Percentiles rank a stretch among this genome's conserved stretches.
Evolutionary conservation across 805 yeast species (phyloP).

Genomic region (Candida peoriensis): DNA sequence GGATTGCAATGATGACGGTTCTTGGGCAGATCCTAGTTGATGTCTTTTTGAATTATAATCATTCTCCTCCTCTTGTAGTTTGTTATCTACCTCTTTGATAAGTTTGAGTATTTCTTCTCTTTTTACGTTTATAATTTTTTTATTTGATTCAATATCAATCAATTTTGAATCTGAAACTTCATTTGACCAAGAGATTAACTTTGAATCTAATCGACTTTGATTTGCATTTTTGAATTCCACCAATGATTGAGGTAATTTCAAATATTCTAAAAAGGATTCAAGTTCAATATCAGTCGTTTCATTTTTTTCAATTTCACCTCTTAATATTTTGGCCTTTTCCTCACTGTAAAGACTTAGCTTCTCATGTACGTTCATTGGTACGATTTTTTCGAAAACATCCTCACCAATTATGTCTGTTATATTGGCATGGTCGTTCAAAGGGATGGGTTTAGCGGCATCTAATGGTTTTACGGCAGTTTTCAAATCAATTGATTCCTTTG

Average conservation of each 20-base stretch:
- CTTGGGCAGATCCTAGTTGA: slow-evolving; percentile 31
- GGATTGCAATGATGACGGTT: slow-evolving; percentile 31
- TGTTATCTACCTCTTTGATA: slow-evolving; percentile 32
- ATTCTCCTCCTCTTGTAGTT: slow-evolving; percentile 29
- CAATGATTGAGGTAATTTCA: slow-evolving; percentile 67
- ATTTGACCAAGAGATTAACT: slow-evolving; percentile 24
- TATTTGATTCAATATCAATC: slow-evolving; percentile 28
- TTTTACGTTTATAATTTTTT: slow-evolving; percentile 21
- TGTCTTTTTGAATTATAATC: slow-evolving; percentile 30
- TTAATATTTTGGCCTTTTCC: slow-evolving; percentile 70
- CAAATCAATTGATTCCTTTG: slow-evolving; percentile 40
- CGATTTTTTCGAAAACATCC: slow-evolving; percentile 69
- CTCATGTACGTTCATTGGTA: slow-evolving; percentile 86
- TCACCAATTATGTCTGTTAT: slow-evolving; percentile 40
- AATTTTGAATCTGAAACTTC: slow-evolving; percentile 23
- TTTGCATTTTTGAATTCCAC: slow-evolving; percentile 40
- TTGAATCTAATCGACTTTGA: slow-evolving; percentile 27
- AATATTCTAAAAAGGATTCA: slow-evolving; percentile 71
- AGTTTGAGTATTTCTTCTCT: slow-evolving; percentile 34
- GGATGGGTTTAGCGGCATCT: slow-evolving; percentile 60
- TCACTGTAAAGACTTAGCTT: slow-evolving; percentile 84
- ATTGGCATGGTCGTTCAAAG: slow-evolving; percentile 41
- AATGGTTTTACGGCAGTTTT: slow-evolving; percentile 58
- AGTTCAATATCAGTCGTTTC: slow-evolving; percentile 79
- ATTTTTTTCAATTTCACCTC: slow-evolving; percentile 68